These are phyloP conservation scores for Vaccinium vitisidaea DNA, from an alignment of 148 eudicot species.

Conservation along the genomic window DNA sequence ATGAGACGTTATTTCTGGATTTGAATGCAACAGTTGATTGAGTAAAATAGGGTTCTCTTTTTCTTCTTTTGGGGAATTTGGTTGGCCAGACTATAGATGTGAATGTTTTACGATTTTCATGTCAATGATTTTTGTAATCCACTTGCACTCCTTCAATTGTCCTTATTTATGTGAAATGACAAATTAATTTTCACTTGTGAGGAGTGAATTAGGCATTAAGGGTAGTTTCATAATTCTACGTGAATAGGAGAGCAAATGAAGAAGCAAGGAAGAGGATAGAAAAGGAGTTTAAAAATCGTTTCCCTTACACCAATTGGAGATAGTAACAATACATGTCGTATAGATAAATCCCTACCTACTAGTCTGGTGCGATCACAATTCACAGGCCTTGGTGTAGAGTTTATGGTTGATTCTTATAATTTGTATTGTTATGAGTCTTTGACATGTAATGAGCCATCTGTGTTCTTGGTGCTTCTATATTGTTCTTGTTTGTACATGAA, in stretches of 20 bases:
- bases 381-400: background rate
- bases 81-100: background rate
- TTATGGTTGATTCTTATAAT: background rate
- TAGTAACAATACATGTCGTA: background rate
- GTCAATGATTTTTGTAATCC: background rate
- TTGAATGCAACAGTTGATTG: background rate
- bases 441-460: background rate
- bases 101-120: background rate
- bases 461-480: background rate
- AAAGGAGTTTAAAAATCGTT: background rate
- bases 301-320: background rate
- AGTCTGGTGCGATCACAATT: background rate
- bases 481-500: background rate
- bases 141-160: background rate
- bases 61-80: background rate
- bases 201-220: background rate
- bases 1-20: background rate
- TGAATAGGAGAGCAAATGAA: background rate
- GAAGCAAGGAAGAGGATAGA: background rate
- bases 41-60: background rate
- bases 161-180: background rate
- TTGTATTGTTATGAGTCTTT: background rate
- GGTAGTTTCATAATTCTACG: background rate
- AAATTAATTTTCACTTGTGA: background rate
- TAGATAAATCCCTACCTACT: background rate